Percentiles rank a stretch among this genome's conserved stretches.
Evolutionary conservation across 2,329 filamentous ascomycete genomes (phyloP).

Genomic region (Mariannaea sp.): DNA sequence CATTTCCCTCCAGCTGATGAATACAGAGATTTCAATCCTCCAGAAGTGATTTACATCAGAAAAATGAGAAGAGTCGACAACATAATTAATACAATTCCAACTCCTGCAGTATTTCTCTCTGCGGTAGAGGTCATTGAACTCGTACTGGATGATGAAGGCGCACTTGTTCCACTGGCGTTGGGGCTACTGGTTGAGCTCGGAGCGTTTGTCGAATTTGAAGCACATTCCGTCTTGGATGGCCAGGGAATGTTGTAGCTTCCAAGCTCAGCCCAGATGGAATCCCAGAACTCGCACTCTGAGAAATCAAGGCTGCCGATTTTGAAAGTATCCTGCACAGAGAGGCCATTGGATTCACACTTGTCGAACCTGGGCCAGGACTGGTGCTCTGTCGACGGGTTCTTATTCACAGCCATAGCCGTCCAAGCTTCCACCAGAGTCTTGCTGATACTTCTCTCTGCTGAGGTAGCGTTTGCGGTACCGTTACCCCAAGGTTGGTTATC

Average conservation of each 20-base stretch:
- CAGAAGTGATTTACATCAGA: too few species aligned
- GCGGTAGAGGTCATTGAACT: too few species aligned
- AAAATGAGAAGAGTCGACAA: too few species aligned
- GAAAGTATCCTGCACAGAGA: neutral
- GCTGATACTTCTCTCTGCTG: conserved; percentile 18
- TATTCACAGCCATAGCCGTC: conserved; percentile 24
- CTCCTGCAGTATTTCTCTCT: too few species aligned
- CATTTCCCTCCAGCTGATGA: too few species aligned
- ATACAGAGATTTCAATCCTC: too few species aligned
- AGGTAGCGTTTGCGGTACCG: conserved; percentile 20
- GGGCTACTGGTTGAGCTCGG: neutral
- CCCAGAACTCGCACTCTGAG: conserved; percentile 29
- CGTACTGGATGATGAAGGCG: neutral
- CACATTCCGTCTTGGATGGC: neutral
- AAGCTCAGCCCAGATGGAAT: conserved; percentile 19
- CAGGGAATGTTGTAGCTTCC: conserved; percentile 13
- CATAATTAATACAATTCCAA: too few species aligned
- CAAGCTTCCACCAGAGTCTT: conserved; percentile 17
- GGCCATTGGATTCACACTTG: neutral
- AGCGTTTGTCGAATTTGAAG: too few species aligned
- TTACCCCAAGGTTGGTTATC: conserved; percentile 23
- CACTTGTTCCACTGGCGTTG: too few species aligned
- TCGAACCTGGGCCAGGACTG: conserved; percentile 20
- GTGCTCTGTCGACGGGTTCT: conserved; percentile 12
- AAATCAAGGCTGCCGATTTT: conserved; percentile 7